Conservation (phyloP, 2,329 filamentous ascomycete species). For the Verticillium isaacii region DNA sequence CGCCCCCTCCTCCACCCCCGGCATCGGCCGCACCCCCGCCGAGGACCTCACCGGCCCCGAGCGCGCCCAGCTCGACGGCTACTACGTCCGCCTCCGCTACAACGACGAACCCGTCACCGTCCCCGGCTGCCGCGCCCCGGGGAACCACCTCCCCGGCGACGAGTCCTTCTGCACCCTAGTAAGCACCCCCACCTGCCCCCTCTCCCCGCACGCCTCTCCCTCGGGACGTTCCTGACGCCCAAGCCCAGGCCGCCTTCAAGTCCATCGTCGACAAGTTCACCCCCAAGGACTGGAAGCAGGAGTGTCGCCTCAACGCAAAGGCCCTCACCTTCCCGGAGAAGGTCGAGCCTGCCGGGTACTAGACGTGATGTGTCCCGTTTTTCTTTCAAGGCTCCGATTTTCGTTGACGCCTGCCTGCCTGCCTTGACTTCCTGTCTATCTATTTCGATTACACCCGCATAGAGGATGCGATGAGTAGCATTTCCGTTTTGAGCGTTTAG, state of each 20-base stretch:
- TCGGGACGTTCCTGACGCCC: background rate
- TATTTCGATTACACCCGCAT: background rate
- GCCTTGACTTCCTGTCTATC: background rate
- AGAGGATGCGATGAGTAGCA: background rate
- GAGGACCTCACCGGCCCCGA: conserved; percentile 52
- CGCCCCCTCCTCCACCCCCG: conserved; percentile 23
- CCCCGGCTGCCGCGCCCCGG: conserved; percentile 70
- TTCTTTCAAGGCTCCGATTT: background rate
- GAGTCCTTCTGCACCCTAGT: conserved; percentile 87
- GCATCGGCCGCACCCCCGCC: conserved; percentile 58
- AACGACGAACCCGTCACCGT: conserved; percentile 81
- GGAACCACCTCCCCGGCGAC: conserved; percentile 83
- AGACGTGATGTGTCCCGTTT: conserved; percentile 4
- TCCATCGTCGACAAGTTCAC: conserved; percentile 86
- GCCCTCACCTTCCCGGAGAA: conserved; percentile 40
- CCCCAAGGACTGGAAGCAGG: conserved; percentile 67
- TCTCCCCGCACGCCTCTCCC: background rate
- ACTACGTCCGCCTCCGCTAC: conserved; percentile 87
- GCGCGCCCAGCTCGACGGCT: conserved; percentile 54
- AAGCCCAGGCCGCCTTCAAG: conserved; percentile 72
- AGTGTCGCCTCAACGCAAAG: conserved; percentile 42
- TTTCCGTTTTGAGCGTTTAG: background rate
- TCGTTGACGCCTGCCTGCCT: background rate
- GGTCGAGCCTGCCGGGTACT: conserved; percentile 49
- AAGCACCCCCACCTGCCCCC: conserved; percentile 23